A percentile compares a stretch with the other conserved stretches of the same genome.
Evolutionary conservation across 495 filamentous ascomycete species (phyloP).

Genomic region (Aspergillus diversus): DNA sequence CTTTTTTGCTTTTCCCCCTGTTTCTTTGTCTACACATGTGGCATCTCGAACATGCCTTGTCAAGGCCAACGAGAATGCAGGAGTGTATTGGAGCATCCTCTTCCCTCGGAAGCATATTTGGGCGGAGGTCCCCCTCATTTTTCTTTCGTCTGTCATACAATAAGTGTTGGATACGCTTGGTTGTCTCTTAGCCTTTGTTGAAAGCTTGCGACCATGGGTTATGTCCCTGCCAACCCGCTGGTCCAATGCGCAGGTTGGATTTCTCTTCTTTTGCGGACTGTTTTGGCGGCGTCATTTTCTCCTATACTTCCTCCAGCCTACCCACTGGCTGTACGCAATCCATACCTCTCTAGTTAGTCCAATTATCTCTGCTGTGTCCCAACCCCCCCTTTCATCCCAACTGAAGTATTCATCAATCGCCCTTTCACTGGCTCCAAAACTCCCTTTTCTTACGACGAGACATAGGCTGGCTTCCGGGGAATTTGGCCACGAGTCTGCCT

Average conservation of each 20-base stretch:
- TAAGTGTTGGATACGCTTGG: too few relatives aligned
- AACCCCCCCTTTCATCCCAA: too few relatives aligned
- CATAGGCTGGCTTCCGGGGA: slow-evolving; percentile 45
- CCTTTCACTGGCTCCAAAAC: too few relatives aligned
- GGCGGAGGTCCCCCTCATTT: too few relatives aligned
- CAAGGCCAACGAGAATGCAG: too few relatives aligned
- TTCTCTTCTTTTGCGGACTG: slow-evolving; percentile 14
- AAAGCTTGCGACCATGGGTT: neutral
- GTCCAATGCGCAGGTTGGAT: neutral
- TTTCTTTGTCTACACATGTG: neutral
- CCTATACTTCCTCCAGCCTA: slow-evolving; percentile 45
- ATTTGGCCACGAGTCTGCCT: slow-evolving; percentile 34
- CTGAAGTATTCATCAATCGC: too few relatives aligned
- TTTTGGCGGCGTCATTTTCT: slow-evolving; percentile 30
- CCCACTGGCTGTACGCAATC: slow-evolving; percentile 46
- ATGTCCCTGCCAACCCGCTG: neutral
- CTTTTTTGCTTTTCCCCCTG: neutral
- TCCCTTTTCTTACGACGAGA: neutral
- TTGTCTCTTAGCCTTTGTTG: neutral
- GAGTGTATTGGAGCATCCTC: too few relatives aligned
- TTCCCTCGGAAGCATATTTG: too few relatives aligned
- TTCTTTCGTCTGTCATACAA: too few relatives aligned
- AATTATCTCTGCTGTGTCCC: neutral
- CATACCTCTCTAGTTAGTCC: slow-evolving; percentile 42
- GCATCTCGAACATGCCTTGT: neutral